Base-by-base conservation (phyloP, 805 yeast species). In the Yarrowia porcina region DNA sequence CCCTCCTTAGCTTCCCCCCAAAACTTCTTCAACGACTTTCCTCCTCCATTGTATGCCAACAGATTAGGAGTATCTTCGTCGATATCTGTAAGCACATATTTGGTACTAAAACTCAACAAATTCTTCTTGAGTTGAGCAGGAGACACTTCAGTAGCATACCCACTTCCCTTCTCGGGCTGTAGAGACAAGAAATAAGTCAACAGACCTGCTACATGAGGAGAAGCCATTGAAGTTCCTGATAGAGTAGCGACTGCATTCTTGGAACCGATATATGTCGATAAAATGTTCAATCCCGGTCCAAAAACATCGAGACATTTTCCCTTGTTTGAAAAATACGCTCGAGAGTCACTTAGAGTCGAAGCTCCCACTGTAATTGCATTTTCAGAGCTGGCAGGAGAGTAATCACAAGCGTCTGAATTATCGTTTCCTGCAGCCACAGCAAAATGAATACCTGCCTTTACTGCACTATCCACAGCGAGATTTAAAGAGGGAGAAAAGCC, bases 161-260 rank as follows among this genome's bases (percentile, higher is more conserved):
- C 84, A 25, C 86, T 82, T 64, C 72, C 76, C 21, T 77, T 67
- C 45, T 78, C 79, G 17, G 86, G 86, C 69, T 80, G 80, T 69
- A 82, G 78, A 12, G 85, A 82, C 65, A 83, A 74, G 72, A 76
- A 83, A 76, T 83, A 83, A 4, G 85, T 72, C 73, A 82, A 74
- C 68, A 83, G 76, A 13, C 87, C 86, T 33, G 82, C 78, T 66
- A 83, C 73, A 70, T 82, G 86, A 35, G 87, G 86, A 17, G 86
- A 78, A n/a, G 86, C 86, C 86, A 83, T 83, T 27, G 86, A 83
- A 12, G 87, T 83, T 66, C 87, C 87, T 27, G 85, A 80, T 76
- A 83, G 75, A 15, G 80, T 75, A 64, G 82, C 80, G 23, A 83
- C 78, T 65, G 83, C 83, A 45, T 75, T 70, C 49, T 73, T 73